phyloP scores from a whole-genome alignment of 139 green algal species.

The Astrephomene gubernaculifera region DNA sequence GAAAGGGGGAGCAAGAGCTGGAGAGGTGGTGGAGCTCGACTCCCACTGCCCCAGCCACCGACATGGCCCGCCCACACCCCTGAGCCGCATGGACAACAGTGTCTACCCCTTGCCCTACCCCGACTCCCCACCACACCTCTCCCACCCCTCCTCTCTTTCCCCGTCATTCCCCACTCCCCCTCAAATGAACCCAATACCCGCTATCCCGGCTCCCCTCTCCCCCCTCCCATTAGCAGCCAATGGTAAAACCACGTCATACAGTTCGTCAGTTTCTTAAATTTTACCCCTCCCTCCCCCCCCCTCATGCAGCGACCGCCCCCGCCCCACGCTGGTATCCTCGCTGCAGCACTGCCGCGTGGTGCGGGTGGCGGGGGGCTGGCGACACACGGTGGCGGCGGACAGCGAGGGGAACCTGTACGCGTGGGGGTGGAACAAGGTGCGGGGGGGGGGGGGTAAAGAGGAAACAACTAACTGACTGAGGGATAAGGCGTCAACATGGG shows the following conservation, averaged over 20 bases:
- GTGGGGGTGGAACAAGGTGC: constrained; percentile 94
- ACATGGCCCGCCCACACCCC: background rate
- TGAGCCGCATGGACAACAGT: too few relatives aligned
- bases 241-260: too few relatives aligned
- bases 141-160: background rate
- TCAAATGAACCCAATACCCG: background rate
- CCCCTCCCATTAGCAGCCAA: too few relatives aligned
- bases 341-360: constrained; percentile 56
- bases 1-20: background rate
- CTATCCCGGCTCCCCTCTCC: background rate
- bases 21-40: background rate
- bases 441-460: background rate
- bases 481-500: background rate
- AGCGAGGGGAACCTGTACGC: constrained; percentile 71
- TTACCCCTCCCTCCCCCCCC: background rate
- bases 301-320: constrained; percentile 63
- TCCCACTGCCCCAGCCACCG: background rate
- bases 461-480: too few relatives aligned
- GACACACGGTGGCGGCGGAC: constrained; percentile 84
- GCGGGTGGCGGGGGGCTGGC: constrained; percentile 84
- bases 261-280: too few relatives aligned
- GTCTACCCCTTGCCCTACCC: too few relatives aligned
- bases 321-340: constrained; percentile 57
- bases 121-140: too few relatives aligned
- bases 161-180: too few relatives aligned